Percentiles rank a stretch among this genome's conserved stretches.
Evolutionary conservation across 1,284 basidiomycete species (phyloP).

Genomic region (Limonomyces culmigenus): DNA sequence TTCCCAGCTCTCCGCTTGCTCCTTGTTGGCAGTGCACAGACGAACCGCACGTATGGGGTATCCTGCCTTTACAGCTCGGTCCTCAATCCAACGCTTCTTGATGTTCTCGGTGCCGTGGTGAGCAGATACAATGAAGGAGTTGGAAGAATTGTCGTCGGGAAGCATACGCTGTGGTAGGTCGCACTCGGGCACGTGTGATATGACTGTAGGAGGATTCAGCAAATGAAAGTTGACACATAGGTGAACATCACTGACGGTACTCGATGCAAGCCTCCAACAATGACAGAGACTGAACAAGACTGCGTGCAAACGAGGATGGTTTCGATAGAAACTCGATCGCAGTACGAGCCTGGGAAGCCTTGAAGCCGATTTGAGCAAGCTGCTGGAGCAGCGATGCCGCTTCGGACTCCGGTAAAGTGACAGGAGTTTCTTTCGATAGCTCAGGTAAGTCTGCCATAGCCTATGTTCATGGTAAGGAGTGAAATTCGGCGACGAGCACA

Average conservation of each 20-base stretch:
- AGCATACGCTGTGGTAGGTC: constrained; percentile 54
- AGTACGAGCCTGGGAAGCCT: constrained; percentile 26
- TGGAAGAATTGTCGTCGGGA: constrained; percentile 46
- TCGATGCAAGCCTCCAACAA: constrained; percentile 56
- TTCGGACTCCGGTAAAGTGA: constrained; percentile 30
- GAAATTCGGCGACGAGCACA: background rate
- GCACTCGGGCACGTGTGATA: constrained; percentile 64
- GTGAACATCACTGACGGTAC: constrained; percentile 18
- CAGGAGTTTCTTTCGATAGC: constrained; percentile 25
- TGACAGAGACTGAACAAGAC: constrained; percentile 28
- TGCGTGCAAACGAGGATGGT: constrained; percentile 32
- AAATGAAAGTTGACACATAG: too few species aligned
- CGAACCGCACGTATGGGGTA: constrained; percentile 65
- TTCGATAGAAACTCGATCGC: constrained; percentile 33
- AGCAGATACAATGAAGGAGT: constrained; percentile 44
- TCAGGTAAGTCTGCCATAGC: constrained; percentile 35
- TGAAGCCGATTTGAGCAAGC: constrained; percentile 42
- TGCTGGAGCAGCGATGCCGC: constrained; percentile 22
- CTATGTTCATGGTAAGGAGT: constrained; percentile 13
- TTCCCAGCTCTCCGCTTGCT: constrained; percentile 28
- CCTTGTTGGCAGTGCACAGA: constrained; percentile 24
- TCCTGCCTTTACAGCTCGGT: constrained; percentile 73
- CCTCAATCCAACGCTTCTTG: constrained; percentile 67
- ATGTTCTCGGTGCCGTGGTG: constrained; percentile 49
- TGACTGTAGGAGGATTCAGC: constrained; percentile 16